These are phyloP conservation scores for Crithidia fasciculata DNA, from an alignment of 208 protist genomes.

Conservation along the genomic window DNA sequence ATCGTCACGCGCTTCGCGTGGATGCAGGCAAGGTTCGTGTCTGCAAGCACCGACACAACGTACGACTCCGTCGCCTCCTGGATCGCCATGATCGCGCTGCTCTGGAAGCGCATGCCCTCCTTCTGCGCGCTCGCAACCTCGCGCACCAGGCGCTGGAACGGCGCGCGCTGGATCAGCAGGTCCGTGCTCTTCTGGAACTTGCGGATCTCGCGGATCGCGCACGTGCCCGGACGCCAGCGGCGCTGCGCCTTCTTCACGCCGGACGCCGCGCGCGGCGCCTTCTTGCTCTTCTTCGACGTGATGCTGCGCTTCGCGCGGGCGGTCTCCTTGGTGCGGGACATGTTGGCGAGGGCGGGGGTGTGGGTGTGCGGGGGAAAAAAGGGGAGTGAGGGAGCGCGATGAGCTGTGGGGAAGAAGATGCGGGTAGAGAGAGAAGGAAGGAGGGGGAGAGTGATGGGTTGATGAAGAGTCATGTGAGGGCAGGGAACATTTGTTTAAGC, in stretches of 20 bases:
- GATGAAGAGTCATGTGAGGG: neutral
- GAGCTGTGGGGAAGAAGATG: slow-evolving; percentile 1
- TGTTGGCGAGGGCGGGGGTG: slow-evolving; percentile 29
- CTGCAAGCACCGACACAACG: slow-evolving; percentile 87
- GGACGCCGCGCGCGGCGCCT: slow-evolving; percentile 93
- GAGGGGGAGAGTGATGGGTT: neutral
- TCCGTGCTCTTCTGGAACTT: slow-evolving; percentile 83
- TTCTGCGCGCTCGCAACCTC: slow-evolving; percentile 82
- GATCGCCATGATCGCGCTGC: slow-evolving; percentile 79
- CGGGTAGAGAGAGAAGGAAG: neutral
- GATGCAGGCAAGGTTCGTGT: slow-evolving; percentile 89
- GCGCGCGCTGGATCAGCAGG: slow-evolving; percentile 87
- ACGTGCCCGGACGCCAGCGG: neutral
- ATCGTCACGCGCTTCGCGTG: slow-evolving; percentile 90
- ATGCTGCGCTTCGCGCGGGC: slow-evolving; percentile 97
- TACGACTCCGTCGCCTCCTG: slow-evolving; percentile 91
- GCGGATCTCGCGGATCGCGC: neutral
- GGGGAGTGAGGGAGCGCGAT: neutral
- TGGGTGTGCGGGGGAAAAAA: neutral
- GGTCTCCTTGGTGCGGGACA: slow-evolving; percentile 98
- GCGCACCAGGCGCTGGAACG: slow-evolving; percentile 90
- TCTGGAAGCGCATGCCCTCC: slow-evolving; percentile 89
- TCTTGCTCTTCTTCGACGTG: slow-evolving; percentile 97
- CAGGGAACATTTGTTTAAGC: neutral
- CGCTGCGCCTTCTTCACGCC: slow-evolving; percentile 95